Percentiles rank a stretch among this genome's conserved stretches.
Evolutionary conservation across 1,284 basidiomycete species (phyloP).

Genomic region (Fomitopsis betulina): DNA sequence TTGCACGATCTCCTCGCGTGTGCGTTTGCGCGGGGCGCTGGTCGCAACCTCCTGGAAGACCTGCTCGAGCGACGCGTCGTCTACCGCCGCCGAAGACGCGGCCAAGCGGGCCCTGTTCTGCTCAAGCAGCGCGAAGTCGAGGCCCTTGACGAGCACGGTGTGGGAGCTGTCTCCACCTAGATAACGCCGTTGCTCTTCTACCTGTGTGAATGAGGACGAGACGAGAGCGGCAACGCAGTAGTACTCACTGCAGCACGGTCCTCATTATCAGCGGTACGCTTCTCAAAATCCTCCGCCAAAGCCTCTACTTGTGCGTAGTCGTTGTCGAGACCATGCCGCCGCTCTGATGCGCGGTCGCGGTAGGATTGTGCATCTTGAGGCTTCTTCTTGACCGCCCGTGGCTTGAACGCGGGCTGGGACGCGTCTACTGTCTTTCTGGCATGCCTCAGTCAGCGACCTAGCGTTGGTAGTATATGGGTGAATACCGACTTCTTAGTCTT

Average conservation of each 20-base stretch:
- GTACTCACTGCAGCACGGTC: slow-evolving; percentile 54
- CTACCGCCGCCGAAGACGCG: slow-evolving; percentile 48
- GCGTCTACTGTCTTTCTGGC: slow-evolving; percentile 21
- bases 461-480: too few relatives aligned
- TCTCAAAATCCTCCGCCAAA: slow-evolving; percentile 77
- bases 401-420: slow-evolving; percentile 58
- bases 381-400: slow-evolving; percentile 66
- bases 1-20: slow-evolving; percentile 68
- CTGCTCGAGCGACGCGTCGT: slow-evolving; percentile 76
- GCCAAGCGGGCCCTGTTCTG: slow-evolving; percentile 66
- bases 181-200: slow-evolving; percentile 76
- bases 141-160: slow-evolving; percentile 85
- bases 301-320: slow-evolving; percentile 74
- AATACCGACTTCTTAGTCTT: background rate
- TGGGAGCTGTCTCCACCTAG: slow-evolving; percentile 87
- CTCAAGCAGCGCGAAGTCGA: slow-evolving; percentile 83
- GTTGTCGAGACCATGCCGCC: slow-evolving; percentile 54
- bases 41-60: slow-evolving; percentile 47
- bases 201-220: slow-evolving; percentile 31
- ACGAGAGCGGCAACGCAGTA: background rate
- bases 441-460: background rate
- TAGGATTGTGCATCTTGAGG: slow-evolving; percentile 43
- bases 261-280: slow-evolving; percentile 46
- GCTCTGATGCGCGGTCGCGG: slow-evolving; percentile 67
- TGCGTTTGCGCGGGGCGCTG: slow-evolving; percentile 51